phyloP scores from a whole-genome alignment of 345 rosid genomes.

The Anastatica hierochuntica region DNA sequence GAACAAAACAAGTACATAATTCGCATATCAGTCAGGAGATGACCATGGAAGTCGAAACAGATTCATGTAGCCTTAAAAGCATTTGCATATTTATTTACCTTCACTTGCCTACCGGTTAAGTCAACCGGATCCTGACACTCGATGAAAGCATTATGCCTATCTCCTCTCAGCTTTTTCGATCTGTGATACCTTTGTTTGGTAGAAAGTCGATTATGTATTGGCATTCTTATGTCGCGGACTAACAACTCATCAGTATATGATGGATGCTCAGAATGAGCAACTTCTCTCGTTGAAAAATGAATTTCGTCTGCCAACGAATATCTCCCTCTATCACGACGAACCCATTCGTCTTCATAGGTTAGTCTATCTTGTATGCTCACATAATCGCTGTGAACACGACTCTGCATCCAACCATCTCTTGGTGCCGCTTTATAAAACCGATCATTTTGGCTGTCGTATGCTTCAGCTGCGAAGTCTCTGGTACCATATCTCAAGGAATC shows the following conservation, averaged over 20 bases:
- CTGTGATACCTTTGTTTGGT: constrained; percentile 23
- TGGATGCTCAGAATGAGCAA: constrained; percentile 24
- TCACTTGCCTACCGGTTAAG: constrained; percentile 37
- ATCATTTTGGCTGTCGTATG: constrained; percentile 19
- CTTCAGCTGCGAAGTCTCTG: constrained; percentile 4
- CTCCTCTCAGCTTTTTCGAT: constrained; percentile 23
- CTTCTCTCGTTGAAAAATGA: constrained; percentile 15
- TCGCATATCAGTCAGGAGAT: no score
- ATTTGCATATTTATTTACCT: constrained; percentile 52
- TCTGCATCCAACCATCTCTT: constrained; percentile 18
- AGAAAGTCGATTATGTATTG: constrained; percentile 17
- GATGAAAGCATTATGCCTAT: constrained; percentile 22
- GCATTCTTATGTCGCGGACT: constrained; percentile 16
- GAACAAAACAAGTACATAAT: no score
- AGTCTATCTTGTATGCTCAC: constrained; percentile 15
- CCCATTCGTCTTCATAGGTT: constrained; percentile 13
- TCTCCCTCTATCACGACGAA: constrained; percentile 21
- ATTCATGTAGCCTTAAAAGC: background rate
- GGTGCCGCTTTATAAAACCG: constrained; percentile 20
- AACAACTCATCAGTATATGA: constrained; percentile 24
- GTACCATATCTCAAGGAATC: background rate
- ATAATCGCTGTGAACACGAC: background rate
- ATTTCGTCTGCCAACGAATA: constrained; percentile 17
- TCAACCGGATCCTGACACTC: constrained; percentile 35
- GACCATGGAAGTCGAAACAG: no score